Evolutionary conservation across 2,329 filamentous ascomycete genomes (phyloP), one percentile per base, ranked within the genome.

Genomic region (Metarhizium brunneum): DNA sequence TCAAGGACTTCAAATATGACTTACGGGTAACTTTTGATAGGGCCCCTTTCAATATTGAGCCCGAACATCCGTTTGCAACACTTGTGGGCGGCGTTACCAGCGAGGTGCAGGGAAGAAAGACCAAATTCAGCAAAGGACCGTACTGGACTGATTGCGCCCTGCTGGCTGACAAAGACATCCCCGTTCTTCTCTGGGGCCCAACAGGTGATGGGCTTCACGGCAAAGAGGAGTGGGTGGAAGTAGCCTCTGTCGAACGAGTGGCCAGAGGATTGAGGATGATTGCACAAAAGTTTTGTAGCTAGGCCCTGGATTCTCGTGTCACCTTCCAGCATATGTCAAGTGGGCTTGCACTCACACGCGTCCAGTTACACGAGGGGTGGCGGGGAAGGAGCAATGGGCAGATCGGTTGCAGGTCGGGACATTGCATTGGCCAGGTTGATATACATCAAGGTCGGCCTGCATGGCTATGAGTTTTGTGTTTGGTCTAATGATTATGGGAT

Each of bases 81-180:
- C 62, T 70, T 5, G 66, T 71, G 0, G 52, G 62, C 1, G 59
- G 67, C 0, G 61, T 66, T 40, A 65, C 70, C 1, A 55, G 63
- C 2, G 47, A 60, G 2, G 60, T 66, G 0, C 59, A 73, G 1
- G 69, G 66, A 0, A 54, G 42, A 7, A 54, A 66, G 0, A 63
- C 68, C 0, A 55, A 54, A 0, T 56, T 75, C 0, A 32, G 54
- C 2, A 68, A 67, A 6, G 69, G 62, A 1, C 61, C 70, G 0
- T 79, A 71, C 57, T 81, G 77, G 79, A 77, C 75, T 0, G 77
- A 81, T 60, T 75, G 72, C n/a, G 77, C 77, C 2, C 61, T 80
- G 13, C 58, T 81, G 1, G 66, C 69, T 1, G 67, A 73, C 18
- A 66, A 64, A 14, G 78, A 76, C 0, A 76, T 80, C 32, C 71